Evolutionary conservation across 176 grass and related monocot genomes (phyloP), one percentile per base, ranked within the genome.

Genomic region (Echinochloa phyllopogon): DNA sequence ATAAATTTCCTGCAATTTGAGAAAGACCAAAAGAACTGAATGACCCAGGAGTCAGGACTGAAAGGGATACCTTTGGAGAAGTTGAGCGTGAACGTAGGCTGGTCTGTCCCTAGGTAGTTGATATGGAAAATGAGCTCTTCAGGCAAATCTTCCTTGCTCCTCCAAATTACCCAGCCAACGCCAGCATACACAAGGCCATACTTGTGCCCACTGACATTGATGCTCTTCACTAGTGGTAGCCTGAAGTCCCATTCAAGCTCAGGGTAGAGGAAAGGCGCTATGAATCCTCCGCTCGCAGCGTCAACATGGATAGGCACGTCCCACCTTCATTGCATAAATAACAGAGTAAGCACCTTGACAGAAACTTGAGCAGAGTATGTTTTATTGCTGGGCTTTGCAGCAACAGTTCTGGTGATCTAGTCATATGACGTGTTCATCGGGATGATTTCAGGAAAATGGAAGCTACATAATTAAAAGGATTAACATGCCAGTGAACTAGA

Each of bases 41-140:
- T 8, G 47, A 57, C 6, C 13, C 0, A 27, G 29, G 29, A 33
- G 29, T 33, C 29, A 33, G 1, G 47, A 0, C 15, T 41, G 20
- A 27, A 47, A 27, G 14, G 0, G 16, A 50, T 67, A 93, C 94
- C 94, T 76, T 96, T 96, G 51, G 94, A 96, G 84, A 96, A 96
- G 82, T 96, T 96, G 73, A 96, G 88, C 10, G 94, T 96, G 75
- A 96, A 96, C 0, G 91, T 96, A 37, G 94, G 94, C 67, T 96
- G 94, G 48, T 96, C 91, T 10, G 88, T 74, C 66, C 94, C 94
- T 16, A 96, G 88, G 84, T 96, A 96, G 55, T 96, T 96, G 21
- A 96, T 93, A 71, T 96, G 94, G 78, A 96, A 96, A 17, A 96
- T 90, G 62, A 96, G 94, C 37, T 96, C 91, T 20, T 96, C 94